Base-by-base conservation (phyloP, 176 grass and related monocot genomes). In the Tuctoria greenei region DNA sequence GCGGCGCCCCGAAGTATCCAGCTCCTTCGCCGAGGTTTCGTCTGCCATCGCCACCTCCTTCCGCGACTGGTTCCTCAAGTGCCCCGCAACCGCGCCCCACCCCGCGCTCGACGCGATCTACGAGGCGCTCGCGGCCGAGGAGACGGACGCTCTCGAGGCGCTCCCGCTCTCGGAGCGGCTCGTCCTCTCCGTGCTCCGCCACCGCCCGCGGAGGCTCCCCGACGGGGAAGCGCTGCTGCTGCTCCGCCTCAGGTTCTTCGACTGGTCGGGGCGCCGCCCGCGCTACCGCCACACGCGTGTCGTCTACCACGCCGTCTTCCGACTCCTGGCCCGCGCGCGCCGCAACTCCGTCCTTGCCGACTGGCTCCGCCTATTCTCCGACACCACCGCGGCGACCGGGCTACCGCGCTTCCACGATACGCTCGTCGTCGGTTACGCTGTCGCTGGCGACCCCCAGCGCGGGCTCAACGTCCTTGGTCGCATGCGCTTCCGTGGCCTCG, bases 341-440 rank as follows among this genome's bases (percentile, higher is more conserved):
- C 82, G 79, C 66, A 40, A 82, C 59, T 41, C 87, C 51, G 60
- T 94, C 23, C 46, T 98, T 59, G 82, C 92, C 50, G 79, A 94
- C 57, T 98, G 95, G 95, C 95, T 98, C 69, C 86, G 83, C 84
- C 76, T 86, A 79, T 98, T 99, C 82, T 71, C 87, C 81, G 75
- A 75, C 66, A 46, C 71, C 18, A 4, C 63, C 64, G 3, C 80
- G 2, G 24, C 47, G 17, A 10, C 66, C 61, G 52, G 74, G 16
- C 52, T 80, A 13, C 84, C 85, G 13, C 79, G 91, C 28, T 98
- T 95, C 78, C 64, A 94, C 40, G 91, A 98, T 52, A 98, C 87
- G 27, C 91, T 98, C 13, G 73, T 92, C 44, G 36, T 98, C 2
- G 91, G 91, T 35, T 98, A 98, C 80, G 78, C 95, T 24, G 37